A percentile compares a stretch with the other conserved stretches of the same genome.
phyloP scores from a whole-genome alignment of 192 early-diverging fungal species.

The Coemansia sp. region DNA sequence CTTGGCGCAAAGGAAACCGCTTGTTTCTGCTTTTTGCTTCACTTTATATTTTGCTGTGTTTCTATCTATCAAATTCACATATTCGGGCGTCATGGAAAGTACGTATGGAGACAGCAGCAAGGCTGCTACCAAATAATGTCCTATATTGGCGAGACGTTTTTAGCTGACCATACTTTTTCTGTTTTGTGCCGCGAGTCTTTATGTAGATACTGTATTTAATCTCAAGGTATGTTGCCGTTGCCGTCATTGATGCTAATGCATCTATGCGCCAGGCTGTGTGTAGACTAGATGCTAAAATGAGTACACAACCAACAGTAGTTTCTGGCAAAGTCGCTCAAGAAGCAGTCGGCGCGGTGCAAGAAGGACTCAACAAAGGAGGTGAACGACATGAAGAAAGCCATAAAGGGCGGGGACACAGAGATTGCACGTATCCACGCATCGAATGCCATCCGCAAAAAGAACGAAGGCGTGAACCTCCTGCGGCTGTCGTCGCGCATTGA shows the following conservation, averaged over 20 bases:
- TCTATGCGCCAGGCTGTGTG: not conserved
- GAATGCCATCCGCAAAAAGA: conserved; percentile 97
- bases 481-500: conserved; percentile 88
- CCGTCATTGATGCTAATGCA: not conserved
- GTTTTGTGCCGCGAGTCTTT: not conserved
- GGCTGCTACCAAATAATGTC: not conserved
- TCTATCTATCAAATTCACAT: not conserved
- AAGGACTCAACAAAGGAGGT: conserved; percentile 86
- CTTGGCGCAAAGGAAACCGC: not conserved
- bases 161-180: not conserved
- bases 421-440: conserved; percentile 91
- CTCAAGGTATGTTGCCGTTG: conserved; percentile 20
- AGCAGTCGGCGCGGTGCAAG: conserved; percentile 77
- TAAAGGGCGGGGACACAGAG: conserved; percentile 89
- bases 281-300: not conserved
- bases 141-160: not conserved
- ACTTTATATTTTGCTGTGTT: not conserved
- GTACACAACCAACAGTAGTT: conserved; percentile 62
- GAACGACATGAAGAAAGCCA: conserved; percentile 89
- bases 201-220: conserved; percentile 35
- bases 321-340: conserved; percentile 84
- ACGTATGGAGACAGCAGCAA: conserved; percentile 14
- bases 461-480: conserved; percentile 85
- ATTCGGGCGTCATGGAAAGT: conserved; percentile 28
- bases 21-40: not conserved